Evolutionary conservation across 1,139 yeast genomes (phyloP), one percentile per base, ranked within the genome.

Genomic region (Pichia sp.): DNA sequence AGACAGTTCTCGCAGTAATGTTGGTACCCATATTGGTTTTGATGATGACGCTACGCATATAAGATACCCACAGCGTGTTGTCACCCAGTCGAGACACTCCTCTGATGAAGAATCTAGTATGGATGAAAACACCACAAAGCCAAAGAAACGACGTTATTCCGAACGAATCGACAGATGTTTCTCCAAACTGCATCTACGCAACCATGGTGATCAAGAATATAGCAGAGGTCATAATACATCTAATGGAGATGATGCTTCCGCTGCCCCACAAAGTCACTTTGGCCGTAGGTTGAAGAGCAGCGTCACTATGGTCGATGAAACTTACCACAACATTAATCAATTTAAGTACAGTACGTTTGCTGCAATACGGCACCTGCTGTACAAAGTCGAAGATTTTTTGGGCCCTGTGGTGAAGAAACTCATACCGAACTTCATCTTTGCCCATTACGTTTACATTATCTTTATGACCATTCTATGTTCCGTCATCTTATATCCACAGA

Each of bases 401-500:
- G 63, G 66, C 17, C 87, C 88, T 0, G 57, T 69, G 35, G 59
- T 72, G 19, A 63, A 60, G 42, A 63, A 69, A 34, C 44, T 82
- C 7, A 62, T 81, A 24, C 91, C 93, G 12, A 80, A 80, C 50
- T 87, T 87, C 53, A 68, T 84, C 30, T 82, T 80, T 3, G 84
- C 80, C 12, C 96, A 87, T 56, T 86, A 84, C 59, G 67, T 68
- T 28, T 82, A 81, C 55, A 71, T 81, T 42, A 53, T 76, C 0
- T 32, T 55, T 13, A 62, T 72, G 68, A 59, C 69, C 2, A 64
- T 91, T 6, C 29, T 85, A 1, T 77, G 84, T 1, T 83, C 96
- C 0, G 68, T 88, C 20, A 50, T 88, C 35, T 57, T 88, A 22
- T 88, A 78, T 52, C 95, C 96, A 0, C 69, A 72, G n/a, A 67